These are phyloP conservation scores for Fusarium sp. DNA, from an alignment of 2,329 filamentous ascomycete genomes.

Conservation along the genomic window DNA sequence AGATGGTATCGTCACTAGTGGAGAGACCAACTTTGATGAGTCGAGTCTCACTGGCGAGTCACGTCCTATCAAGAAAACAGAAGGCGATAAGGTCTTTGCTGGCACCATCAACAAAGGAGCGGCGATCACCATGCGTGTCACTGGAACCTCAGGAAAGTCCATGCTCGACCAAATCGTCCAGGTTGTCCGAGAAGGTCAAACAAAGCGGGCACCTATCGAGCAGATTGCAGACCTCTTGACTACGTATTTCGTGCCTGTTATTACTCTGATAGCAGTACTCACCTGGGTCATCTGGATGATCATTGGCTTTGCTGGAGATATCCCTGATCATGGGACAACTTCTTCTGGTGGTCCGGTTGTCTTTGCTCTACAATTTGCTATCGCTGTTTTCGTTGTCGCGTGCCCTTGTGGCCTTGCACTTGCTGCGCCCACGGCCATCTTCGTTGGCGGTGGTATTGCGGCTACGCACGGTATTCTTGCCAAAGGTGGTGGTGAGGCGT, in stretches of 20 bases:
- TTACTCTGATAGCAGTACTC: slow-evolving; percentile 74
- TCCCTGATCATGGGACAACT: slow-evolving; percentile 68
- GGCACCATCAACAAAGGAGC: slow-evolving; percentile 79
- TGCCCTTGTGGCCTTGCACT: slow-evolving; percentile 87
- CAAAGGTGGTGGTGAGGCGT: slow-evolving; percentile 86
- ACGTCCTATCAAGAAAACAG: slow-evolving; percentile 70
- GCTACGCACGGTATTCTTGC: slow-evolving; percentile 84
- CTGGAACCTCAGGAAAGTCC: slow-evolving; percentile 72
- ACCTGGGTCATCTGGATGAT: slow-evolving; percentile 80
- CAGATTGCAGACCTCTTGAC: slow-evolving; percentile 78
- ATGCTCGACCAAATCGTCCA: slow-evolving; percentile 85
- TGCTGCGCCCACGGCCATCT: slow-evolving; percentile 87
- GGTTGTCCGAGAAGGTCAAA: slow-evolving; percentile 81
- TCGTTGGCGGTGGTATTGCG: slow-evolving; percentile 83
- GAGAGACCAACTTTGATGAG: slow-evolving; percentile 82
- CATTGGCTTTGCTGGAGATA: slow-evolving; percentile 67
- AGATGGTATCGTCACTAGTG: slow-evolving; percentile 76
- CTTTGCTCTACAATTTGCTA: slow-evolving; percentile 84
- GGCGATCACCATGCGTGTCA: slow-evolving; percentile 72
- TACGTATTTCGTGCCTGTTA: slow-evolving; percentile 79
- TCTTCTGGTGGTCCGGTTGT: slow-evolving; percentile 73
- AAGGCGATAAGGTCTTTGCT: slow-evolving; percentile 74
- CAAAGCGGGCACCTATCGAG: slow-evolving; percentile 79
- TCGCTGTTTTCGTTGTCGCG: slow-evolving; percentile 87
- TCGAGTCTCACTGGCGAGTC: slow-evolving; percentile 89